Evolutionary conservation across 306 rosid genomes (phyloP).

Genomic region (Lathyrus aphaca): DNA sequence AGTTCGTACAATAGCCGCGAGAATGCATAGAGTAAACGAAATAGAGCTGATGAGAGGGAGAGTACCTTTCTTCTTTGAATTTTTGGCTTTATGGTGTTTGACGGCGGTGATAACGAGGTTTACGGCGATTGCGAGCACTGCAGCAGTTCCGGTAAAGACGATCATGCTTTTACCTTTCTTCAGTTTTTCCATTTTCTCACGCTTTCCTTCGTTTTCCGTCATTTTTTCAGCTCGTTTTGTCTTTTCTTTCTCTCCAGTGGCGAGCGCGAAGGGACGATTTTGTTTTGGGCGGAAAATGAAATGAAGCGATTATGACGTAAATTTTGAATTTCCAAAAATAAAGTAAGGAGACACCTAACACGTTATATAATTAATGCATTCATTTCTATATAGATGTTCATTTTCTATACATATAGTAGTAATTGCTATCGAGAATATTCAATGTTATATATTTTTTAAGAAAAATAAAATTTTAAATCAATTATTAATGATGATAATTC

Average conservation of each 20-base stretch:
- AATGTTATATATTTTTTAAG: no score
- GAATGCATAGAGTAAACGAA: slow-evolving; percentile 2
- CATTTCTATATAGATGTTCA: no score
- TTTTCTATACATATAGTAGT: no score
- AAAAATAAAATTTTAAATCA: no score
- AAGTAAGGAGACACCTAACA: neutral
- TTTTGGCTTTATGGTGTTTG: slow-evolving; percentile 49
- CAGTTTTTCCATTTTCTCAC: slow-evolving; percentile 58
- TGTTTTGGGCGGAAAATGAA: slow-evolving; percentile 45
- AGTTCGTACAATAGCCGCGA: neutral
- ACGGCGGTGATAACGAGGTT: slow-evolving; percentile 68
- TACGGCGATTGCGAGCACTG: slow-evolving; percentile 67
- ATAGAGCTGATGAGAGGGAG: neutral
- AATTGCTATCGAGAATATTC: no score
- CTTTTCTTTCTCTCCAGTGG: slow-evolving; percentile 39
- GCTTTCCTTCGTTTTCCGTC: slow-evolving; percentile 57
- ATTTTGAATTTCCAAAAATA: slow-evolving; percentile 17
- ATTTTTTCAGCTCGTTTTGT: slow-evolving; percentile 45
- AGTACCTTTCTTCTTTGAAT: slow-evolving; percentile 68
- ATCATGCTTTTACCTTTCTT: slow-evolving; percentile 50
- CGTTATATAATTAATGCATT: neutral
- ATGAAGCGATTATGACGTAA: slow-evolving; percentile 38
- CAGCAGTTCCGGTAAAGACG: slow-evolving; percentile 80
- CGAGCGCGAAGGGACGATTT: slow-evolving; percentile 61
- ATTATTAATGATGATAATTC: no score